These are phyloP conservation scores for Coemansia sp. DNA, from an alignment of 192 early-diverging fungal genomes.

Conservation along the genomic window DNA sequence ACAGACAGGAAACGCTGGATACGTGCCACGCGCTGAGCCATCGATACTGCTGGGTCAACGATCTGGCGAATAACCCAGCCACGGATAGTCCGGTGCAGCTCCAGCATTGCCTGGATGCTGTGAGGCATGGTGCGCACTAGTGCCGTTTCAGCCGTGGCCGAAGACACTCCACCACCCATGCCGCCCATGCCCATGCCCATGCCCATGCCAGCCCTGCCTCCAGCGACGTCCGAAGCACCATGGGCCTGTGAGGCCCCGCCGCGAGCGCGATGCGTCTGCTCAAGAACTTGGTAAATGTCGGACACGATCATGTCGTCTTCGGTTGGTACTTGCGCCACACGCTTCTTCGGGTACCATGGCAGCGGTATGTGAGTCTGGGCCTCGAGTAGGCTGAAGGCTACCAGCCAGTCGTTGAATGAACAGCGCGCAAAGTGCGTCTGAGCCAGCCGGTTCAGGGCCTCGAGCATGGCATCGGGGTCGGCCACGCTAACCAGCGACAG, in stretches of 20 bases:
- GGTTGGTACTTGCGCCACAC: slow-evolving; percentile 32
- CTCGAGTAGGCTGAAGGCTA: slow-evolving; percentile 50
- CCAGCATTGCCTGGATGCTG: slow-evolving; percentile 64
- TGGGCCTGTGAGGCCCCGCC: slow-evolving; percentile 16
- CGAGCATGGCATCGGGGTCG: slow-evolving; percentile 26
- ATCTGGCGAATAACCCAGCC: slow-evolving; percentile 68
- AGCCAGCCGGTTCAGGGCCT: slow-evolving; percentile 45
- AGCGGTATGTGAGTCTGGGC: slow-evolving; percentile 51
- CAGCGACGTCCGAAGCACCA: slow-evolving; percentile 7
- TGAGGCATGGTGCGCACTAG: slow-evolving; percentile 61
- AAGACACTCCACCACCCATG: slow-evolving; percentile 9
- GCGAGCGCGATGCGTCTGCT: slow-evolving; percentile 53
- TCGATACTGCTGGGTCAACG: slow-evolving; percentile 45
- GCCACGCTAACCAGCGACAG: slow-evolving; percentile 37
- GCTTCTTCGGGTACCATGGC: slow-evolving; percentile 55
- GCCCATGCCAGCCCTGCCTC: slow-evolving; percentile 12
- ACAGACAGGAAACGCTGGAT: slow-evolving; percentile 64
- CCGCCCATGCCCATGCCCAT: slow-evolving; percentile 6
- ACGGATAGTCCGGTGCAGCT: slow-evolving; percentile 65
- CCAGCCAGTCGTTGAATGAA: slow-evolving; percentile 54
- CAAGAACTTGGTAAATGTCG: slow-evolving; percentile 64
- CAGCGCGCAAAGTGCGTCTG: slow-evolving; percentile 52
- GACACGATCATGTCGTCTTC: slow-evolving; percentile 66
- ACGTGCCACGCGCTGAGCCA: slow-evolving; percentile 55
- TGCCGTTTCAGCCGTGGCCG: slow-evolving; percentile 51